These are phyloP conservation scores for Astrothelium subdiscretum DNA, from an alignment of 495 filamentous ascomycete genomes.

Conservation along the genomic window DNA sequence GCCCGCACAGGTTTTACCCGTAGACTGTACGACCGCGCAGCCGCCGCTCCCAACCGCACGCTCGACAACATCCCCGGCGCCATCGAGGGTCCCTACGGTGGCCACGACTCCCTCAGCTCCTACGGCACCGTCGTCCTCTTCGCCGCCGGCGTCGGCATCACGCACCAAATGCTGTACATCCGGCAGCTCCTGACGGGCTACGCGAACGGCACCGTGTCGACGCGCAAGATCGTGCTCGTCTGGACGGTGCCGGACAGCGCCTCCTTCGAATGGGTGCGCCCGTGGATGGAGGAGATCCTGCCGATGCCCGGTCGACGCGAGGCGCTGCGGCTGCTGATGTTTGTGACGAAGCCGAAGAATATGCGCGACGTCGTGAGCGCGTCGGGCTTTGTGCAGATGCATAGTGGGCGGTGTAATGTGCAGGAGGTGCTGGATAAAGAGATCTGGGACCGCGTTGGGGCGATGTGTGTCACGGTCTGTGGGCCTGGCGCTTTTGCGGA, in stretches of 20 bases:
- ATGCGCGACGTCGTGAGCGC: constrained; percentile 72
- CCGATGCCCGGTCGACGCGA: constrained; percentile 72
- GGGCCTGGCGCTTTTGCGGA: constrained; percentile 84
- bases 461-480: constrained; percentile 78
- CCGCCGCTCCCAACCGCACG: constrained; percentile 28
- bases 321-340: constrained; percentile 72
- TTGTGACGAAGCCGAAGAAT: constrained; percentile 73
- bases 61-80: constrained; percentile 35
- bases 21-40: constrained; percentile 36
- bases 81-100: constrained; percentile 47
- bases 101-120: constrained; percentile 37
- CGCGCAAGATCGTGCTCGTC: constrained; percentile 60
- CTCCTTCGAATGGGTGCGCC: constrained; percentile 81
- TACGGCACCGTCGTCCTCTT: constrained; percentile 46
- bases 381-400: constrained; percentile 81
- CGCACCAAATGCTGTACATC: constrained; percentile 44
- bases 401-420: constrained; percentile 53
- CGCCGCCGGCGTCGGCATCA: constrained; percentile 50
- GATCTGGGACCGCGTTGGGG: constrained; percentile 63
- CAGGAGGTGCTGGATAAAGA: constrained; percentile 61
- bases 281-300: constrained; percentile 93
- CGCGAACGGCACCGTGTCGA: constrained; percentile 29
- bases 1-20: constrained; percentile 44
- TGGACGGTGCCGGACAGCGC: constrained; percentile 81
- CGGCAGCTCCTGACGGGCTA: constrained; percentile 38